These are phyloP conservation scores for Tulasnella sp. DNA, from an alignment of 768 basidiomycete species.

Conservation along the genomic window DNA sequence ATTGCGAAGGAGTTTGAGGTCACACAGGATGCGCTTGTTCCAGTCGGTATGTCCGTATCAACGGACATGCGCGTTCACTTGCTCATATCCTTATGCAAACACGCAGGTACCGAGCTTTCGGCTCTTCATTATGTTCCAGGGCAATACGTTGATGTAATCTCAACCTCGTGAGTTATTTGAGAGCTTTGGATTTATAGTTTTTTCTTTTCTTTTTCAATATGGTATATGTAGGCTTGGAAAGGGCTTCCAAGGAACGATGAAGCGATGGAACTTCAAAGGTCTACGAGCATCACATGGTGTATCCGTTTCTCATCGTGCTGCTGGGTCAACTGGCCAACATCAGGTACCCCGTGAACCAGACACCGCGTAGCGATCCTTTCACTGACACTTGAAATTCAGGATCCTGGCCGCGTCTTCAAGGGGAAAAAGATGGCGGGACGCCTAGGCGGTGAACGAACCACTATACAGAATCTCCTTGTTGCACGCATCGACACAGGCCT, in stretches of 20 bases:
- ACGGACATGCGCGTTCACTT: background rate
- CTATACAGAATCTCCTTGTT: constrained; percentile 80
- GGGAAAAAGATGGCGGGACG: constrained; percentile 98
- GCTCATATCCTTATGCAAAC: background rate
- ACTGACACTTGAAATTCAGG: constrained; percentile 37
- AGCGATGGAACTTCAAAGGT: constrained; percentile 88
- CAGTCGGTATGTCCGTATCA: constrained; percentile 52
- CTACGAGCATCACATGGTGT: constrained; percentile 91
- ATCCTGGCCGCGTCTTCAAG: constrained; percentile 90
- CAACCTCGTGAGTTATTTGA: constrained; percentile 60
- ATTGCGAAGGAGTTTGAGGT: constrained; percentile 83
- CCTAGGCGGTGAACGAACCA: constrained; percentile 73
- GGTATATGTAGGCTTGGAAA: constrained; percentile 84
- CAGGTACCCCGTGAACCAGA: constrained; percentile 46
- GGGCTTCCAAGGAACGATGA: constrained; percentile 96
- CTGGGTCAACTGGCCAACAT: constrained; percentile 88
- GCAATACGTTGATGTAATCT: constrained; percentile 85
- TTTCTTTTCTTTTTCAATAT: background rate
- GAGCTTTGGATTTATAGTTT: background rate
- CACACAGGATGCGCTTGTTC: constrained; percentile 78
- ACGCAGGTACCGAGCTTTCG: constrained; percentile 71
- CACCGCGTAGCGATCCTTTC: background rate
- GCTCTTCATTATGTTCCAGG: constrained; percentile 96
- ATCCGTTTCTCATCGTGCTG: constrained; percentile 84
- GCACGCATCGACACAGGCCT: constrained; percentile 77